Evolutionary conservation across 371 early-diverging fungal genomes (phyloP).

Genomic region (Haplosporangium sp.): DNA sequence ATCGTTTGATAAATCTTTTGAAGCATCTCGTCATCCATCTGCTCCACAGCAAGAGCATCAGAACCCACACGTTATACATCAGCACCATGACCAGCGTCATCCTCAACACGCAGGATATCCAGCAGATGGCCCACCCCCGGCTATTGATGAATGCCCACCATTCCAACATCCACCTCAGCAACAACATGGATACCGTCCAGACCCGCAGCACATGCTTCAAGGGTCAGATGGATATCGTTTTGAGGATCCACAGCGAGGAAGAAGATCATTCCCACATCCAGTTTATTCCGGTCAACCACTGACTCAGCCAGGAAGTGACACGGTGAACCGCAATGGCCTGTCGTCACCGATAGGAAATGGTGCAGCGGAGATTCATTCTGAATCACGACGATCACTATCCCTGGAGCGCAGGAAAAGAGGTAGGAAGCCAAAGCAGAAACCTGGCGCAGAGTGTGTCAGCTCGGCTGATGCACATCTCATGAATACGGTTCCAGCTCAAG

Average conservation of each 20-base stretch:
- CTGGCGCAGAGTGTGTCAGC: constrained; percentile 2
- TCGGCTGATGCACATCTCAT: too few species aligned
- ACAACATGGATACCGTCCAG: constrained; percentile 10
- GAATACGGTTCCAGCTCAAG: not conserved
- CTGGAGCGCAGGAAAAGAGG: constrained; percentile 5
- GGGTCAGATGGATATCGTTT: constrained; percentile 6
- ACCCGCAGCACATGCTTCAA: constrained; percentile 1
- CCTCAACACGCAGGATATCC: constrained; percentile 20
- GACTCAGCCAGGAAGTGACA: not conserved
- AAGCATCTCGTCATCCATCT: constrained; percentile 9
- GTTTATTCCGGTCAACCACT: not conserved
- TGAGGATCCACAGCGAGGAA: constrained; percentile 8
- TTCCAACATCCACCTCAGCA: constrained; percentile 1
- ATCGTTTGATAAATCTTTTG: not conserved
- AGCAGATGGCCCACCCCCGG: constrained; percentile 11
- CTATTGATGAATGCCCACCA: not conserved
- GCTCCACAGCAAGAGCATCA: constrained; percentile 9
- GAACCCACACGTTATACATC: constrained; percentile 18
- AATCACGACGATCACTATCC: not conserved
- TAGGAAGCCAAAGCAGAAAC: constrained; percentile 17
- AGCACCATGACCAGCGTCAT: constrained; percentile 18
- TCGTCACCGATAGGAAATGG: constrained; percentile 1
- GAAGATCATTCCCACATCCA: constrained; percentile 7
- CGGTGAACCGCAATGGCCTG: not conserved
- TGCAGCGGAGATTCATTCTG: not conserved